A percentile compares a stretch with the other conserved stretches of the same genome.
Evolutionary conservation across 148 eudicot genomes (phyloP).

Genomic region (Amaranthus cruentus): DNA sequence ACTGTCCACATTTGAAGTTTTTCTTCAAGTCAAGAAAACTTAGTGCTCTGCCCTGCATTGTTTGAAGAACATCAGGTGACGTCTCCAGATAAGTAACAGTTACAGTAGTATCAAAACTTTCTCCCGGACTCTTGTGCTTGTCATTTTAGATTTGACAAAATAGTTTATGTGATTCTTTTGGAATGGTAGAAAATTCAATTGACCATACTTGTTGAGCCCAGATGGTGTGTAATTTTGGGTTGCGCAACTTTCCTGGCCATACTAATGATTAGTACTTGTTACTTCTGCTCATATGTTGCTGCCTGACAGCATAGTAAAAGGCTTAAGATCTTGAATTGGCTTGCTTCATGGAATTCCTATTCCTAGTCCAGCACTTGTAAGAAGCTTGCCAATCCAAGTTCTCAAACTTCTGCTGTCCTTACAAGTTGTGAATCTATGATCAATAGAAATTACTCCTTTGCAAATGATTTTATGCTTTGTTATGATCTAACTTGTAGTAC

Average conservation of each 20-base stretch:
- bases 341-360: not conserved
- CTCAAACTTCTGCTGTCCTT: not conserved
- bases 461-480: no score
- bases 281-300: not conserved
- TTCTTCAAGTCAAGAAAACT: constrained; percentile 6
- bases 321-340: constrained; percentile 11
- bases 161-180: constrained; percentile 22
- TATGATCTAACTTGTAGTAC: no score
- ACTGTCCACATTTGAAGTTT: not conserved
- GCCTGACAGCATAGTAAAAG: not conserved
- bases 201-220: constrained; percentile 12
- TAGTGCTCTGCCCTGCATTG: constrained; percentile 3
- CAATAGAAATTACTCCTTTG: not conserved
- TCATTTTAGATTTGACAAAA: constrained; percentile 8
- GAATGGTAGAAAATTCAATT: constrained; percentile 4
- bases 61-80: constrained; percentile 16
- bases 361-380: not conserved
- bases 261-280: constrained; percentile 11
- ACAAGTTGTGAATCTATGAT: not conserved
- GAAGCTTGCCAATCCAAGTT: constrained; percentile 12
- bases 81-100: constrained; percentile 11
- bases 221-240: constrained; percentile 27
- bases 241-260: constrained; percentile 17
- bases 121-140: not conserved
- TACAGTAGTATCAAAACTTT: not conserved